Percentiles rank a stretch among this genome's conserved stretches.
Evolutionary conservation across 176 grass and related monocot species (phyloP).

Genomic region (Phyllostachys edulis): DNA sequence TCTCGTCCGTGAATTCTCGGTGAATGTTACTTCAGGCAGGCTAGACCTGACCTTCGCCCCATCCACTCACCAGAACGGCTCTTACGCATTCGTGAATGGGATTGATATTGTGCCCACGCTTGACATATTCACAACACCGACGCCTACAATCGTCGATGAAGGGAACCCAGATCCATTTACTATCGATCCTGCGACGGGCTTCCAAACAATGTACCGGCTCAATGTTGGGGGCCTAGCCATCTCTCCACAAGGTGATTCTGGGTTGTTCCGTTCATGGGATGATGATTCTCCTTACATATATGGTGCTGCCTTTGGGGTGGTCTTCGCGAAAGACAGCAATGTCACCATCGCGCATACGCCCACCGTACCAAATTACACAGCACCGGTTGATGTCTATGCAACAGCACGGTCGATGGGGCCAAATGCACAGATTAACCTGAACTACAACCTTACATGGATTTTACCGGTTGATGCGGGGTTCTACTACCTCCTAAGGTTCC

Average conservation of each 20-base stretch:
- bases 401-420: constrained; percentile 80
- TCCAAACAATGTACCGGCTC: constrained; percentile 73
- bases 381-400: constrained; percentile 51
- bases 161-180: neutral
- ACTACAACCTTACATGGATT: constrained; percentile 89
- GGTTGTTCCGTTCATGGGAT: constrained; percentile 55
- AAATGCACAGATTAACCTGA: constrained; percentile 48
- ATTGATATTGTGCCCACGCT: constrained; percentile 63
- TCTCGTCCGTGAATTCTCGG: constrained; percentile 50
- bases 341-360: constrained; percentile 35
- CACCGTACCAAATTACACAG: constrained; percentile 45
- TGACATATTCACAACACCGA: constrained; percentile 44
- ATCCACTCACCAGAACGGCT: constrained; percentile 17
- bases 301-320: constrained; percentile 35
- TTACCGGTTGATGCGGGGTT: constrained; percentile 58
- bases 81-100: constrained; percentile 73
- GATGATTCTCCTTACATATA: constrained; percentile 43
- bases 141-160: constrained; percentile 2
- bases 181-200: neutral
- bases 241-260: constrained; percentile 19
- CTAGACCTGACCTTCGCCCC: constrained; percentile 60
- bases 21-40: constrained; percentile 43
- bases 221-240: constrained; percentile 61
- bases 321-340: constrained; percentile 44
- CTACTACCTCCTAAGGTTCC: constrained; percentile 63